Evolutionary conservation across 805 yeast species (phyloP).

Genomic region (Cyberlindnera euphorbiae): DNA sequence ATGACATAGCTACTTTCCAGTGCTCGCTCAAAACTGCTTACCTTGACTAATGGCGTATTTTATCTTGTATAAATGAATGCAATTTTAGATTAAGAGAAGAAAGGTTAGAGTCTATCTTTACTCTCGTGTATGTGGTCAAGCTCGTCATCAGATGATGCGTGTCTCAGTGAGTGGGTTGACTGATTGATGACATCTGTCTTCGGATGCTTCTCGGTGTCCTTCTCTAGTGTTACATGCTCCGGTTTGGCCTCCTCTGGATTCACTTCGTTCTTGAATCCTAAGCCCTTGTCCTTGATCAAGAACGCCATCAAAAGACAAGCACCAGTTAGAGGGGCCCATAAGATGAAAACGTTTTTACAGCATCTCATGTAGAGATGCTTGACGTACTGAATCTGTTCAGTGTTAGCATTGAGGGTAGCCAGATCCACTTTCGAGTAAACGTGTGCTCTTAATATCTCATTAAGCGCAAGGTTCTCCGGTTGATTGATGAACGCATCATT

Average conservation of each 20-base stretch:
- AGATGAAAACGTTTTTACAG: conserved; percentile 13
- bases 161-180: no score
- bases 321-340: conserved; percentile 21
- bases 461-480: conserved; percentile 8
- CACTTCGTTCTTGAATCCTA: conserved; percentile 9
- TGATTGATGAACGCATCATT: conserved; percentile 14
- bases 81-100: no score
- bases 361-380: conserved; percentile 17
- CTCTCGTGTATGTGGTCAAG: no score
- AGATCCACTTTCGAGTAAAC: conserved; percentile 17
- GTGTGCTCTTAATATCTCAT: conserved; percentile 12
- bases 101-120: no score
- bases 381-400: conserved; percentile 12
- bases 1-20: conserved; percentile 12
- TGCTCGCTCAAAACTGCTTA: no score
- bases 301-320: conserved; percentile 11
- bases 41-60: conserved; percentile 1
- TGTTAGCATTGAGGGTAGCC: conserved; percentile 2
- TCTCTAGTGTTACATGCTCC: no score
- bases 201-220: no score
- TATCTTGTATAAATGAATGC: no score
- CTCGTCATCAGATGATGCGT: no score
- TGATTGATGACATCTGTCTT: no score
- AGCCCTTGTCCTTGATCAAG: conserved; percentile 17
- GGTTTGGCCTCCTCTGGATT: not conserved